Percentiles rank a stretch among this genome's conserved stretches.
These are phyloP conservation scores for Mucor lusitanicus DNA, from an alignment of 371 early-diverging fungal genomes.

Conservation along the genomic window DNA sequence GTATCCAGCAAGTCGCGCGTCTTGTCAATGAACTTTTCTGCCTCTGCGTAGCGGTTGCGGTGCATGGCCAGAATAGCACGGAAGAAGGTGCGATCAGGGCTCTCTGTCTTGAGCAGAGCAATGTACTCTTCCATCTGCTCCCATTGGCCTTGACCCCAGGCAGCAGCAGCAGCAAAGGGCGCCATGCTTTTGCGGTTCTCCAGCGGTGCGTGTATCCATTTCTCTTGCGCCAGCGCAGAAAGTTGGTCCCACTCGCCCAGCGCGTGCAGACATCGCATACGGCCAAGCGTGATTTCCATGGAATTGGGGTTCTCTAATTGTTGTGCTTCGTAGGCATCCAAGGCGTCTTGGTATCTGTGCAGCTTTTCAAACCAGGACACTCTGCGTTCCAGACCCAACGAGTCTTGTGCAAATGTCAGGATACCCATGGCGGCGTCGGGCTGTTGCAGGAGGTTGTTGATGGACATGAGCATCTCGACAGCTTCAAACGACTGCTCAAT, in stretches of 20 bases:
- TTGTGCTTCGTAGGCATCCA: constrained; percentile 86
- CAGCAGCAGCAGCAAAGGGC: constrained; percentile 90
- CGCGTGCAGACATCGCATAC: constrained; percentile 92
- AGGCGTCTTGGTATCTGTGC: constrained; percentile 94
- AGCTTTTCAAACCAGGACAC: constrained; percentile 96
- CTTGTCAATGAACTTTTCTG: constrained; percentile 75
- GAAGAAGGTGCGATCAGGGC: constrained; percentile 76
- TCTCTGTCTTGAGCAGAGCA: constrained; percentile 75
- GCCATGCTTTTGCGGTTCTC: constrained; percentile 73
- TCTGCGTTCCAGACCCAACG: constrained; percentile 83
- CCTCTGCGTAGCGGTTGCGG: constrained; percentile 78
- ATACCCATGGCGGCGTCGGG: constrained; percentile 97
- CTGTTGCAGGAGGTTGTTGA: constrained; percentile 94
- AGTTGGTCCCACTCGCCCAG: constrained; percentile 94
- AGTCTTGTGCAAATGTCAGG: constrained; percentile 86
- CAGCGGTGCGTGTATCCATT: constrained; percentile 70
- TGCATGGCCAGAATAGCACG: constrained; percentile 88
- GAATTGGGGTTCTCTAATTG: constrained; percentile 78
- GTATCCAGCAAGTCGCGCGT: constrained; percentile 90
- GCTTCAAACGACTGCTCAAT: constrained; percentile 83
- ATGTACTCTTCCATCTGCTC: constrained; percentile 92
- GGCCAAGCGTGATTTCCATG: constrained; percentile 78
- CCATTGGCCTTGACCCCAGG: constrained; percentile 94
- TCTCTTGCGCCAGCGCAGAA: constrained; percentile 78
- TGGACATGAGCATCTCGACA: constrained; percentile 91